Percentiles rank a stretch among this genome's conserved stretches.
phyloP scores from a whole-genome alignment of 345 rosid species.

The Eucalyptus globulus region DNA sequence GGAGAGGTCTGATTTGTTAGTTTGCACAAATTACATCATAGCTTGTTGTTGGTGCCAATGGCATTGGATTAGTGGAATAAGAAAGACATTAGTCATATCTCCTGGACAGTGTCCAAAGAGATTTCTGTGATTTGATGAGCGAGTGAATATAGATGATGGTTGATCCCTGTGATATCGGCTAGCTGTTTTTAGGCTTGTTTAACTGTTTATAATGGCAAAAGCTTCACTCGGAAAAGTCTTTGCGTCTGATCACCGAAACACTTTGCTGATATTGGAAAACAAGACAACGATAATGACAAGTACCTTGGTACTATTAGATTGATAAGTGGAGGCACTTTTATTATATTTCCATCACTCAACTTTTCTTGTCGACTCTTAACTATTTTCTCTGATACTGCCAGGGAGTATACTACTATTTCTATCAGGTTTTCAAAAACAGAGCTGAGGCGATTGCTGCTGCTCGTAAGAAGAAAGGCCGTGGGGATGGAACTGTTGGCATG shows the following conservation, averaged over 20 bases:
- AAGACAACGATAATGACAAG: not conserved
- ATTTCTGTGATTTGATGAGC: not conserved
- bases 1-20: not conserved
- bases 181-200: not conserved
- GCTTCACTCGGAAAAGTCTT: not conserved
- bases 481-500: constrained; percentile 48
- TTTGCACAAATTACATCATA: not conserved
- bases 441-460: constrained; percentile 44
- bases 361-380: not conserved
- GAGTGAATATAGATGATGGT: not conserved
- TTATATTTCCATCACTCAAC: not conserved
- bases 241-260: not conserved
- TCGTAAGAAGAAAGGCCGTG: constrained; percentile 31
- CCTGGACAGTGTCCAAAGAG: not conserved
- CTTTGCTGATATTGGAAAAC: not conserved
- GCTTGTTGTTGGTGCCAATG: not conserved
- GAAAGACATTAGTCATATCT: not conserved
- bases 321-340: not conserved
- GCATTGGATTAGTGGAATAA: not conserved
- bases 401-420: constrained; percentile 66
- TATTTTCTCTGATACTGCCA: constrained; percentile 6
- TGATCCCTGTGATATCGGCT: not conserved
- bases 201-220: not conserved
- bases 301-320: not conserved
- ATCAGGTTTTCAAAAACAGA: constrained; percentile 53